A percentile compares a stretch with the other conserved stretches of the same genome.
These are phyloP conservation scores for Voacanga thouarsii DNA, from an alignment of 257 asterid species.

Conservation along the genomic window DNA sequence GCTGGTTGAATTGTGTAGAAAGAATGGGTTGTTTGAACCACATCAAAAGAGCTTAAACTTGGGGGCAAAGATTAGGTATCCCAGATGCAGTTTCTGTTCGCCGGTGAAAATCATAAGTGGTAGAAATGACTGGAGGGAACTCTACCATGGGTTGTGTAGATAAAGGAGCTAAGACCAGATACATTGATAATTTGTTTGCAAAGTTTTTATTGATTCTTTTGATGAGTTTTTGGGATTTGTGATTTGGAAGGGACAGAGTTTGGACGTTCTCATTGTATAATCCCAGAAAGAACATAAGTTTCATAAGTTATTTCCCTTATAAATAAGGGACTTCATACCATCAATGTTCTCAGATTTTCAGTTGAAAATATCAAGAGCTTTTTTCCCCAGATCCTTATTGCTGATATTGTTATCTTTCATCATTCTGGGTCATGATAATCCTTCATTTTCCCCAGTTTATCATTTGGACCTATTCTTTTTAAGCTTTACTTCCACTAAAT, in stretches of 20 bases:
- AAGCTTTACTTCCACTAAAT: background rate
- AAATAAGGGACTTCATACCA: conserved; percentile 37
- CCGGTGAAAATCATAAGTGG: conserved; percentile 23
- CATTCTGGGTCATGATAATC: background rate
- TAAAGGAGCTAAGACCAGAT: conserved; percentile 34
- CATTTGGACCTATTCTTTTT: background rate
- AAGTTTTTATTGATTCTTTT: conserved; percentile 63
- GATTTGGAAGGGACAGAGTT: conserved; percentile 24
- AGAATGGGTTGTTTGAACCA: conserved; percentile 18
- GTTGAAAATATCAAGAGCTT: conserved; percentile 4
- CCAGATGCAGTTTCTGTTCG: conserved; percentile 23
- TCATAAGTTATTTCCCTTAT: conserved; percentile 46
- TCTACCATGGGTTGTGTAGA: conserved; percentile 53
- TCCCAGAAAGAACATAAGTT: conserved; percentile 30
- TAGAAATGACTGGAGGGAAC: conserved; percentile 28
- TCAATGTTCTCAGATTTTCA: conserved; percentile 20
- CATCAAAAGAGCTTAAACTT: conserved; percentile 19
- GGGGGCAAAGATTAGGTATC: conserved; percentile 19
- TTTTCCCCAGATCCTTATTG: background rate
- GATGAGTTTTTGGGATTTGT: conserved; percentile 39
- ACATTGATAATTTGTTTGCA: conserved; percentile 45
- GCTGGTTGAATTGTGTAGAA: conserved; percentile 35
- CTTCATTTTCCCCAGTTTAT: background rate
- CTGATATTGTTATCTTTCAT: background rate
- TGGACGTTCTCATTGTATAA: conserved; percentile 29